Evolutionary conservation across 148 eudicot genomes (phyloP).

Genomic region (Silene uniflora): DNA sequence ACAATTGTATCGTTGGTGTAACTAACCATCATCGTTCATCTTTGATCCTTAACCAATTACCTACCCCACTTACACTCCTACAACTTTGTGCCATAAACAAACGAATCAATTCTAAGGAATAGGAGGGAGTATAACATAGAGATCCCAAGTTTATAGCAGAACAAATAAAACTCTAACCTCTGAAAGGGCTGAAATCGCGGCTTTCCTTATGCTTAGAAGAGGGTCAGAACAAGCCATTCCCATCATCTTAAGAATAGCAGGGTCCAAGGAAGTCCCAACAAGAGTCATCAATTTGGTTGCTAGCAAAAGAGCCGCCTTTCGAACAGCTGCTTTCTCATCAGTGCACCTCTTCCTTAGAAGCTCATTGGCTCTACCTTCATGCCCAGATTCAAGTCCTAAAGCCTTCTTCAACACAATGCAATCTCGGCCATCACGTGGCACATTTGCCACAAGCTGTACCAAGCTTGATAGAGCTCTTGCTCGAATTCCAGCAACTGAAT

Average conservation of each 20-base stretch:
- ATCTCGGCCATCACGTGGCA: conserved; percentile 37
- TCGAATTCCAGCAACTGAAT: conserved; percentile 68
- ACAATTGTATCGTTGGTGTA: too few species aligned
- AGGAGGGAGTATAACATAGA: not conserved
- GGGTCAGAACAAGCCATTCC: conserved; percentile 95
- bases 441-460: conserved; percentile 57
- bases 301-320: conserved; percentile 77
- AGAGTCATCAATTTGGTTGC: conserved; percentile 63
- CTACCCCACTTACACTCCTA: too few species aligned
- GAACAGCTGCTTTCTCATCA: conserved; percentile 95
- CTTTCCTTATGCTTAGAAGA: conserved; percentile 90
- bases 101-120: too few species aligned
- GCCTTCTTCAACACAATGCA: conserved; percentile 43
- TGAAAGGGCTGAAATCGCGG: conserved; percentile 82
- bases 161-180: conserved; percentile 50
- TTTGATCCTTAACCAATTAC: too few species aligned
- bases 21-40: too few species aligned
- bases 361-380: conserved; percentile 38
- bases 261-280: conserved; percentile 61
- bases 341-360: conserved; percentile 64
- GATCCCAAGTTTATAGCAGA: not conserved
- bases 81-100: too few species aligned
- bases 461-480: conserved; percentile 76
- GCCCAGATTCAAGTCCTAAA: conserved; percentile 40
- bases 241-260: conserved; percentile 65